Evolutionary conservation across 257 asterid genomes (phyloP).

Genomic region (Vinca minor): DNA sequence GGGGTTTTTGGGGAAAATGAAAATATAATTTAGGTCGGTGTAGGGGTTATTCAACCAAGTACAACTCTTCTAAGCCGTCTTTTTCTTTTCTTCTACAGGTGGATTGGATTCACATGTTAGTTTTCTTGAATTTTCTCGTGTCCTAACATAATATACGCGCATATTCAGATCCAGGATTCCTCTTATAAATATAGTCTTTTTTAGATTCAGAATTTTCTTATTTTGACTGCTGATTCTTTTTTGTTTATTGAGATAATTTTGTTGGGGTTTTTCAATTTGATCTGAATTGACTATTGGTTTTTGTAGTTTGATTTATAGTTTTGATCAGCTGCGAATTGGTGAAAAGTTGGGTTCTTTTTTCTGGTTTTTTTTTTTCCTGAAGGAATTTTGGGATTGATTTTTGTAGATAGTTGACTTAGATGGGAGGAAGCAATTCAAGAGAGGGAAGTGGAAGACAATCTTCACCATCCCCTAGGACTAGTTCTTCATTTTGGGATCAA

Average conservation of each 20-base stretch:
- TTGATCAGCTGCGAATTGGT: neutral
- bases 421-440: slow-evolving; percentile 82
- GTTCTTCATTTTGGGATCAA: slow-evolving; percentile 41
- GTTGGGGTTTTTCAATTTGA: too few relatives aligned
- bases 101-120: neutral
- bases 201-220: neutral
- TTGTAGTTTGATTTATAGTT: neutral
- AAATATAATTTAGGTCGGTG: slow-evolving; percentile 35
- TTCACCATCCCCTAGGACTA: slow-evolving; percentile 35
- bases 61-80: slow-evolving; percentile 2
- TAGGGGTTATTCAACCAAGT: slow-evolving; percentile 9
- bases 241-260: neutral
- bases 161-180: too few relatives aligned
- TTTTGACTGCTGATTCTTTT: neutral
- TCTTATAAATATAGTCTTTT: neutral
- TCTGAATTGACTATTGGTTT: too few relatives aligned
- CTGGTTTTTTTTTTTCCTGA: neutral
- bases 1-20: slow-evolving; percentile 9
- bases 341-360: slow-evolving; percentile 1
- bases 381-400: slow-evolving; percentile 8
- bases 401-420: slow-evolving; percentile 32
- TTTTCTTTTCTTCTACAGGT: neutral
- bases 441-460: slow-evolving; percentile 48
- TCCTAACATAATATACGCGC: slow-evolving; percentile 5
- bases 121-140: slow-evolving; percentile 20